Evolutionary conservation across 169 alveolate genomes (phyloP).

Genomic region (Amoebophrya sp.): DNA sequence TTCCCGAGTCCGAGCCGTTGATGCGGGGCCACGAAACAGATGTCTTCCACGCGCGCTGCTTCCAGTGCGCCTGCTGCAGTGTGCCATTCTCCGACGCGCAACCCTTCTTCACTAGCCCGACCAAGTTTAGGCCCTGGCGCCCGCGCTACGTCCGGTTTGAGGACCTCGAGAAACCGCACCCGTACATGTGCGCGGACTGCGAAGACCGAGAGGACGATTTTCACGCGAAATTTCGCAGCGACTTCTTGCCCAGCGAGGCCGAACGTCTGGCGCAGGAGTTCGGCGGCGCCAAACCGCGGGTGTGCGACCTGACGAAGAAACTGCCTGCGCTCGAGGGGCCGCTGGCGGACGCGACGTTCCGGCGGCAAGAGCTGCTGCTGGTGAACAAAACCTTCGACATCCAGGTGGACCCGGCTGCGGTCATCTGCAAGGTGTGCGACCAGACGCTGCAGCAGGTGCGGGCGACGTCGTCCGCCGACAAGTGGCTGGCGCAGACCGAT

Average conservation of each 20-base stretch:
- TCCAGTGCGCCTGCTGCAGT: background rate
- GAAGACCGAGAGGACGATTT: background rate
- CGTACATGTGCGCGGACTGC: background rate
- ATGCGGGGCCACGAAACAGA: background rate
- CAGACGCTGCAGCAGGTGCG: background rate
- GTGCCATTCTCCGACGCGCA: background rate
- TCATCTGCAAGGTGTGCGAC: background rate
- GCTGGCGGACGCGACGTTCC: background rate
- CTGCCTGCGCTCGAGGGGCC: background rate
- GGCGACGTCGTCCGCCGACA: background rate
- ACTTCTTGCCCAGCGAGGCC: background rate
- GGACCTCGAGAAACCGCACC: constrained; percentile 2
- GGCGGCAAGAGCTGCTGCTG: background rate
- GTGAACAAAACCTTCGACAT: background rate
- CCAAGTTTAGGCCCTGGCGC: background rate
- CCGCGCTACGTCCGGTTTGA: background rate
- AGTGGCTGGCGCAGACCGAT: background rate
- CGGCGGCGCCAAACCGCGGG: background rate
- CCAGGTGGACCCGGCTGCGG: background rate
- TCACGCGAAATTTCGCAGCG: background rate
- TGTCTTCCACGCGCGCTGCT: background rate
- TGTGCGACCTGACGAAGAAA: constrained; percentile 24
- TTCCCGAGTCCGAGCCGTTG: background rate
- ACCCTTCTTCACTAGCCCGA: background rate
- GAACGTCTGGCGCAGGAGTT: background rate